phyloP scores from a whole-genome alignment of 139 green algal genomes.

The Micromonas pusilla region DNA sequence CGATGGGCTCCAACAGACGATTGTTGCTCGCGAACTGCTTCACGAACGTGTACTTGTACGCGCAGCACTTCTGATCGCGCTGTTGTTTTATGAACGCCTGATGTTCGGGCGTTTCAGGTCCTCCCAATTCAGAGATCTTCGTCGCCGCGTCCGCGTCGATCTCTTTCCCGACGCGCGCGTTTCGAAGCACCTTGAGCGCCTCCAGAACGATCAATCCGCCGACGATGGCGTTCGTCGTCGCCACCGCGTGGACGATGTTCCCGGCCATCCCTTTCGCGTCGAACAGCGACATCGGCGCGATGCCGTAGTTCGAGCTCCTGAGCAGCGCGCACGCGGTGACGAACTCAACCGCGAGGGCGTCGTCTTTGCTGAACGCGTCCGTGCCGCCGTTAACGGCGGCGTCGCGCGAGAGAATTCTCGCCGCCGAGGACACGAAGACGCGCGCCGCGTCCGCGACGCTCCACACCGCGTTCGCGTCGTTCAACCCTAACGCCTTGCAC shows the following conservation, averaged over 20 bases:
- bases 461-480: conserved; percentile 20
- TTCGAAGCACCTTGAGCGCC: conserved; percentile 77
- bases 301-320: conserved; percentile 66
- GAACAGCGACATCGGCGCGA: conserved; percentile 74
- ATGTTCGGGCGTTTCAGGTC: neutral
- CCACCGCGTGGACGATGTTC: conserved; percentile 98
- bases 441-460: conserved; percentile 27
- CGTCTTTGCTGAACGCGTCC: conserved; percentile 78
- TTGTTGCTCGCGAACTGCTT: conserved; percentile 40
- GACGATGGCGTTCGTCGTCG: conserved; percentile 97
- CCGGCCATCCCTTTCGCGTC: conserved; percentile 92
- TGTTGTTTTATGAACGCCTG: neutral
- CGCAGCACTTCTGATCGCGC: neutral
- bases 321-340: conserved; percentile 86
- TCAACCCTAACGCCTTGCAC: neutral
- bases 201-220: conserved; percentile 83
- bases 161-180: conserved; percentile 26
- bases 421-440: conserved; percentile 64
- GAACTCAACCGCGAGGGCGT: conserved; percentile 86
- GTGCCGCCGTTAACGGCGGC: conserved; percentile 48
- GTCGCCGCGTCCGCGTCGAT: conserved; percentile 13
- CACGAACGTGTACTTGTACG: conserved; percentile 21
- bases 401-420: conserved; percentile 40
- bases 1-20: conserved; percentile 34
- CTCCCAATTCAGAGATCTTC: neutral